These are phyloP conservation scores for Ophiosphaerella korrae DNA, from an alignment of 2,329 filamentous ascomycete genomes.

Conservation along the genomic window DNA sequence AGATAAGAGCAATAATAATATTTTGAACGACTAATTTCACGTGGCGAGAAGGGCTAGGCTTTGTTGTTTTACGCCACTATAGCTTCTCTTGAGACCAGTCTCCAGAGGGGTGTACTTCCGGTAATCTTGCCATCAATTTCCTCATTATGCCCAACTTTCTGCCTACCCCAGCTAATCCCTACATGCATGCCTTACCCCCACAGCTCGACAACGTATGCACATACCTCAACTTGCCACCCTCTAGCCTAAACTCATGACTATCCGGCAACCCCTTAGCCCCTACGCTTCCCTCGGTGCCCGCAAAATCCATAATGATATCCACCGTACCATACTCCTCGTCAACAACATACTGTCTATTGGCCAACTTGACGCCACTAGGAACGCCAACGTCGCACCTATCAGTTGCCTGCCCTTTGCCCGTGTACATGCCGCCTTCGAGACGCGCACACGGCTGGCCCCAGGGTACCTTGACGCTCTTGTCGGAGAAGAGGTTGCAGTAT, in stretches of 20 bases:
- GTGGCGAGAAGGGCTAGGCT: no score
- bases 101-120: no score
- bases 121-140: no score
- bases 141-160: no score
- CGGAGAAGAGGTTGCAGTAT: constrained; percentile 34
- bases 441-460: constrained; percentile 37
- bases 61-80: no score
- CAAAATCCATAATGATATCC: constrained; percentile 39
- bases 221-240: constrained; percentile 37
- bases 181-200: constrained; percentile 33
- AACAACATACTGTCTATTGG: constrained; percentile 37
- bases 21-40: no score
- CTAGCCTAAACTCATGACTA: constrained; percentile 40
- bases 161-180: not conserved
- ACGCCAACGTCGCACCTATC: constrained; percentile 37
- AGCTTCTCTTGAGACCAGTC: no score
- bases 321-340: constrained; percentile 40
- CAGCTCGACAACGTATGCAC: constrained; percentile 37
- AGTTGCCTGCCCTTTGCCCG: constrained; percentile 27
- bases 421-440: constrained; percentile 35
- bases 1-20: no score
- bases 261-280: constrained; percentile 32
- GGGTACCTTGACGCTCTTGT: constrained; percentile 32
- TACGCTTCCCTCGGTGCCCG: constrained; percentile 14
- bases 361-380: constrained; percentile 32